These are phyloP conservation scores for Eimeria necatrix DNA, from an alignment of 169 alveolate species.

Conservation along the genomic window DNA sequence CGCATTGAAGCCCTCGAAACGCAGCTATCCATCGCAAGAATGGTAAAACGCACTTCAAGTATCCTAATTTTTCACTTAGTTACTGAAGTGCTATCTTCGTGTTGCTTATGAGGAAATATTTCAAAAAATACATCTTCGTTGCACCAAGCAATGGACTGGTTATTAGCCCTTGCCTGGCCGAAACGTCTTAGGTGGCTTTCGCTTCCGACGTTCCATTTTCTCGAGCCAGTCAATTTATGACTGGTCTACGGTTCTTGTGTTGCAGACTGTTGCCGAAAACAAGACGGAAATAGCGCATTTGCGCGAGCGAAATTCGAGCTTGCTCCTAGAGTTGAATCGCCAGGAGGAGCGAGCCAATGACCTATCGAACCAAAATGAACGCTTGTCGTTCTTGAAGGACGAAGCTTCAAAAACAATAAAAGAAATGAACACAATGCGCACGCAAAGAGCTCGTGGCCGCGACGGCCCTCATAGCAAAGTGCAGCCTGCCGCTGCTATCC, in stretches of 20 bases:
- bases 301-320: not conserved
- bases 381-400: not conserved
- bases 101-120: not conserved
- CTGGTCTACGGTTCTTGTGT: not conserved
- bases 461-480: not conserved
- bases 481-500: not conserved
- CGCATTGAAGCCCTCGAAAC: not conserved
- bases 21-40: not conserved
- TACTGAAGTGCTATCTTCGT: not conserved
- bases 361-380: conserved; percentile 49
- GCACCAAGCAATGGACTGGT: no score
- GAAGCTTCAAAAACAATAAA: not conserved
- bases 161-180: no score
- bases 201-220: not conserved
- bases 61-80: no score
- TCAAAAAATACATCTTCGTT: not conserved
- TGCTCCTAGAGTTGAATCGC: not conserved
- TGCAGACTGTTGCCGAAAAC: conserved; percentile 38
- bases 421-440: no score
- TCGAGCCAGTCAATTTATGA: not conserved
- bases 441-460: not conserved
- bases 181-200: not conserved
- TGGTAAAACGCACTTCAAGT: not conserved
- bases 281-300: conserved; percentile 34
- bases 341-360: conserved; percentile 21